Evolutionary conservation across 441 rosid species (phyloP).

Genomic region (Omphalea diandra): DNA sequence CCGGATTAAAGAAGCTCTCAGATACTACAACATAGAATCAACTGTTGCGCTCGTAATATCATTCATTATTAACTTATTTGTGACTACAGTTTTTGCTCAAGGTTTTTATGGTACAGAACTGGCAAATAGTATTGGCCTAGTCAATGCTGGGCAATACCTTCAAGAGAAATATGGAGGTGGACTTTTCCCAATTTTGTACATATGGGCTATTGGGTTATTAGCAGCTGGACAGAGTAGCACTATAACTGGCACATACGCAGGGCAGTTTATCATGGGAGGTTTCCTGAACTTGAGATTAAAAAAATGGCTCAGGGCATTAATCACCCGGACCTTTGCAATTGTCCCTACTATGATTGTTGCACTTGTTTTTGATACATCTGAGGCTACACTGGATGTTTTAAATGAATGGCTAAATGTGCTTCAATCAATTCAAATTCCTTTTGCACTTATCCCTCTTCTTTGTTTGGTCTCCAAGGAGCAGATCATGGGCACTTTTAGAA

Average conservation of each 20-base stretch:
- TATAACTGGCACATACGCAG: slow-evolving; percentile 86
- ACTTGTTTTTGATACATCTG: slow-evolving; percentile 62
- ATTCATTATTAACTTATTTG: slow-evolving; percentile 80
- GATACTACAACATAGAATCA: slow-evolving; percentile 82
- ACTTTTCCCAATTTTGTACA: slow-evolving; percentile 70
- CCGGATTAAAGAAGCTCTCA: slow-evolving; percentile 77
- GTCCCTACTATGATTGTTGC: slow-evolving; percentile 81
- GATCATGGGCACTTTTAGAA: slow-evolving; percentile 76
- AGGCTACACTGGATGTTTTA: slow-evolving; percentile 60
- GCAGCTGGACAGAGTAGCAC: slow-evolving; percentile 99
- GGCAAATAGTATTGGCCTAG: slow-evolving; percentile 69
- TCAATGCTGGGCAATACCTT: slow-evolving; percentile 80
- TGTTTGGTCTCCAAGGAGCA: slow-evolving; percentile 76
- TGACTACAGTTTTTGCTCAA: slow-evolving; percentile 83
- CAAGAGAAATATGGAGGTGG: slow-evolving; percentile 86
- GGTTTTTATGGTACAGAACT: slow-evolving; percentile 78
- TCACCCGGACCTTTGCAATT: slow-evolving; percentile 84
- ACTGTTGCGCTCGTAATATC: slow-evolving; percentile 64
- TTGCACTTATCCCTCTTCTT: slow-evolving; percentile 81
- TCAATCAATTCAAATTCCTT: slow-evolving; percentile 85
- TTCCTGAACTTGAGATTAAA: slow-evolving; percentile 72
- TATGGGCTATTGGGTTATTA: slow-evolving; percentile 83
- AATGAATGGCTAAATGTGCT: slow-evolving; percentile 94
- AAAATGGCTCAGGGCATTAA: slow-evolving; percentile 92
- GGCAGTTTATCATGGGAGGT: slow-evolving; percentile 97